phyloP scores from a whole-genome alignment of 2,329 filamentous ascomycete genomes.

The Aspergillus sp. region DNA sequence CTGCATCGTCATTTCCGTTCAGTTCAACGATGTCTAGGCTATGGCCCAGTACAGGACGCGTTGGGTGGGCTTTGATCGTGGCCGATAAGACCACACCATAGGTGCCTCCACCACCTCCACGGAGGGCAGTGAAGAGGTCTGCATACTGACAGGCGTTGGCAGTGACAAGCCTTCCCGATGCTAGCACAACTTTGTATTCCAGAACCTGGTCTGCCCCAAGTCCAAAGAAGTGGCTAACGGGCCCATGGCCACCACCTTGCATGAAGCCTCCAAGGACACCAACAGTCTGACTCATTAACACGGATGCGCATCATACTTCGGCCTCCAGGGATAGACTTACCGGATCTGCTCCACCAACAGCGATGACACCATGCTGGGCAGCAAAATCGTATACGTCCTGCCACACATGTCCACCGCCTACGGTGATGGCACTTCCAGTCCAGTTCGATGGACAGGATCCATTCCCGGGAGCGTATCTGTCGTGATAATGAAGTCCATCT shows the following conservation, averaged over 20 bases:
- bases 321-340: slow-evolving; percentile 6
- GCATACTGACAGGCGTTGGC: slow-evolving; percentile 38
- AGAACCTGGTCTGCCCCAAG: slow-evolving; percentile 50
- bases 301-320: not conserved
- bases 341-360: slow-evolving; percentile 33
- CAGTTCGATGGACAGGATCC: slow-evolving; percentile 36
- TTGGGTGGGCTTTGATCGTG: slow-evolving; percentile 21
- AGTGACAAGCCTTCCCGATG: slow-evolving; percentile 37
- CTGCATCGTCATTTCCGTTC: not conserved
- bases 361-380: slow-evolving; percentile 26
- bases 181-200: slow-evolving; percentile 45
- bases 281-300: slow-evolving; percentile 12
- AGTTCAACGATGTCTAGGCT: not conserved
- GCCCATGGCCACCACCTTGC: slow-evolving; percentile 47
- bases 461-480: slow-evolving; percentile 25
- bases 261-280: slow-evolving; percentile 40
- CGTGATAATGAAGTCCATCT: slow-evolving; percentile 31
- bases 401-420: slow-evolving; percentile 27
- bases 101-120: slow-evolving; percentile 42
- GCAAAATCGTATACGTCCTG: slow-evolving; percentile 32
- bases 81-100: slow-evolving; percentile 28
- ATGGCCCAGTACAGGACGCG: slow-evolving; percentile 13
- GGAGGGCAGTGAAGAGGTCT: slow-evolving; percentile 36
- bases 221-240: slow-evolving; percentile 43
- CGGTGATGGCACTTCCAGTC: slow-evolving; percentile 37